Evolutionary conservation across 2,329 filamentous ascomycete species (phyloP), one percentile per base, ranked within the genome.

Genomic region (Proliferodiscus dingleyae): DNA sequence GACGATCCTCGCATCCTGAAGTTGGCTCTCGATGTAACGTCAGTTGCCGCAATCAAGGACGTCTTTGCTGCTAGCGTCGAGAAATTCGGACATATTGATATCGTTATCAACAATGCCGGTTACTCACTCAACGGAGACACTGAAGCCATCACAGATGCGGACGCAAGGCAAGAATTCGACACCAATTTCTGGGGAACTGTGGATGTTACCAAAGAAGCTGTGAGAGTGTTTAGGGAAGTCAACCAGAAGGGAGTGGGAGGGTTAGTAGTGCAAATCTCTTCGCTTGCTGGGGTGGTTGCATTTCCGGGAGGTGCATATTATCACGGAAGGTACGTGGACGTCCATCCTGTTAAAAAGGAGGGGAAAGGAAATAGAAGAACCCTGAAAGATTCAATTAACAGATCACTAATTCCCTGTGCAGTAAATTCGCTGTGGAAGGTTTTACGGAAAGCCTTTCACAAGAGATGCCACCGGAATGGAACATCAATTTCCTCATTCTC

Each of bases 361-460:
- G n/a, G n/a, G n/a, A n/a, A n/a, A n/a, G n/a, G n/a, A n/a, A n/a
- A n/a, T n/a, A n/a, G n/a, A n/a, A n/a, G n/a, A 45, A 23, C 23
- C 18, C n/a, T 15, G 2, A 18, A n/a, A n/a, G 5, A 39, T 6
- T 22, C 37, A 28, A 13, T 18, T n/a, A n/a, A n/a, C n/a, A n/a
- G n/a, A n/a, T n/a, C n/a, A 22, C 39, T 39, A 13, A 26, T 34
- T 8, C 5, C 9, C 63, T 65, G 34, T 54, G 56, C 22, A 57
- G 64, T 32, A 69, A 69, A 46, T 68, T 65, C 64, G 67, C 65
- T 1, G 54, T 68, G 2, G 61, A 56, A 1, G 62, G 65, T 0
- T 67, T 68, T 42, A 64, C 65, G 0, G 61, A 63, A 1, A 59
- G 55, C 1, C 43, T 70, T 0, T 41, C 59, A 0, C 41, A 56